Percentiles rank a stretch among this genome's conserved stretches.
Conservation (phyloP, 768 basidiomycete genomes). For the Russula olivacea region DNA sequence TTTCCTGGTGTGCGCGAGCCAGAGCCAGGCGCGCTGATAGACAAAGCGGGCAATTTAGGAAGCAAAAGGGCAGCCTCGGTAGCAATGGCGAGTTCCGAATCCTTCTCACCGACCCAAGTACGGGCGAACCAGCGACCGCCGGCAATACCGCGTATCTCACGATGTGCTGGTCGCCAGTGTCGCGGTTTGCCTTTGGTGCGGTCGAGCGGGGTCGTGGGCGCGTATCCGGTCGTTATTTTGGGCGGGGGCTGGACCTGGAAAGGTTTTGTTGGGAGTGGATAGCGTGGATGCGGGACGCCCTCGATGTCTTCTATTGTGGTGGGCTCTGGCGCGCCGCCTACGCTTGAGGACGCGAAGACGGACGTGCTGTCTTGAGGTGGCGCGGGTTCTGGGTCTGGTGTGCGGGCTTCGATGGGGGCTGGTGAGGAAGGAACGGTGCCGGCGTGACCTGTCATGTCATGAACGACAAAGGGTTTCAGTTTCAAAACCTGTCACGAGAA, state of each 20-base stretch:
- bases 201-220: slow-evolving; percentile 61
- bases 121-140: slow-evolving; percentile 77
- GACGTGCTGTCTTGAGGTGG: neutral
- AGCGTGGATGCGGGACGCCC: slow-evolving; percentile 58
- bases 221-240: slow-evolving; percentile 70
- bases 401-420: slow-evolving; percentile 11
- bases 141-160: slow-evolving; percentile 76
- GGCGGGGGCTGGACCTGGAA: slow-evolving; percentile 75
- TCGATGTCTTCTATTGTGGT: slow-evolving; percentile 42
- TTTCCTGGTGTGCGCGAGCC: slow-evolving; percentile 16
- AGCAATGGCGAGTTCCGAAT: slow-evolving; percentile 51
- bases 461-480: no score
- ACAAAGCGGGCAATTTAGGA: slow-evolving; percentile 23
- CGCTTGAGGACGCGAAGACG: neutral
- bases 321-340: slow-evolving; percentile 3
- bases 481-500: neutral
- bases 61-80: slow-evolving; percentile 16
- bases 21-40: slow-evolving; percentile 6
- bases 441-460: slow-evolving; percentile 20
- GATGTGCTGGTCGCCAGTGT: slow-evolving; percentile 66
- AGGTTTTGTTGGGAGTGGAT: slow-evolving; percentile 76
- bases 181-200: slow-evolving; percentile 55
- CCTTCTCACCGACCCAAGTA: slow-evolving; percentile 82
- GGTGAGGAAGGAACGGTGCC: slow-evolving; percentile 26
- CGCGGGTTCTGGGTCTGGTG: slow-evolving; percentile 13